Percentiles rank a stretch among this genome's conserved stretches.
Evolutionary conservation across 768 basidiomycete genomes (phyloP).

Genomic region (Leucosporidium creatinivorum): DNA sequence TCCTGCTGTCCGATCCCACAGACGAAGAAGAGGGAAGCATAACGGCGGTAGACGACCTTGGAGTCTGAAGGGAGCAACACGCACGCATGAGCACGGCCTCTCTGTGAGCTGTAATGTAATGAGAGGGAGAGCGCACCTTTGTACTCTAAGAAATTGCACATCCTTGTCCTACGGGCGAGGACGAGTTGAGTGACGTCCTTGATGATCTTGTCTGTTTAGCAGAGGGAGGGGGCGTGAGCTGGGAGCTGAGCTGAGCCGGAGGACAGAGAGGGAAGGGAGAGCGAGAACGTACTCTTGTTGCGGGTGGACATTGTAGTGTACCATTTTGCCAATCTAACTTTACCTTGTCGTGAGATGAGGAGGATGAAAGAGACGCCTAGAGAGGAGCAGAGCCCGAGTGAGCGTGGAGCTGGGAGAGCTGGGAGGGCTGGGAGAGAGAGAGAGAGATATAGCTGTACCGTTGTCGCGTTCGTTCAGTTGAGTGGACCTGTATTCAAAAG

Average conservation of each 20-base stretch:
- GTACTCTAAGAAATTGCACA: slow-evolving; percentile 96
- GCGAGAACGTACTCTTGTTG: slow-evolving; percentile 28
- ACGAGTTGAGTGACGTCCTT: slow-evolving; percentile 94
- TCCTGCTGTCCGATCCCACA: slow-evolving; percentile 72
- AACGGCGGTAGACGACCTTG: slow-evolving; percentile 88
- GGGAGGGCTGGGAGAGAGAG: neutral
- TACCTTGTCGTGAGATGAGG: slow-evolving; percentile 90
- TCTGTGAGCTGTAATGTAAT: neutral
- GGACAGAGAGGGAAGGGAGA: neutral
- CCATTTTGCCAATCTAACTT: slow-evolving; percentile 94
- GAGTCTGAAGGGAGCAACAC: slow-evolving; percentile 48
- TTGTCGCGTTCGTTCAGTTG: slow-evolving; percentile 32
- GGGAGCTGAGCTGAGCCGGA: neutral
- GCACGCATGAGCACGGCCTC: neutral
- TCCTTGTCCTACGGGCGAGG: slow-evolving; percentile 65
- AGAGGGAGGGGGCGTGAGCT: neutral
- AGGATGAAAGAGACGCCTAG: slow-evolving; percentile 71
- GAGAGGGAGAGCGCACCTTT: slow-evolving; percentile 56
- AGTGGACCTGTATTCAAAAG: neutral
- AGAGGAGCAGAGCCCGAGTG: slow-evolving; percentile 41
- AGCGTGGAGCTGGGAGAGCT: neutral
- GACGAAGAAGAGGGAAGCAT: slow-evolving; percentile 92
- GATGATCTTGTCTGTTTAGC: slow-evolving; percentile 61
- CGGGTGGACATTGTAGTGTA: slow-evolving; percentile 76
- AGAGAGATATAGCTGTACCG: neutral